These are phyloP conservation scores for Aspergillus sclerotiicarbonarius DNA, from an alignment of 495 filamentous ascomycete species.

Conservation along the genomic window DNA sequence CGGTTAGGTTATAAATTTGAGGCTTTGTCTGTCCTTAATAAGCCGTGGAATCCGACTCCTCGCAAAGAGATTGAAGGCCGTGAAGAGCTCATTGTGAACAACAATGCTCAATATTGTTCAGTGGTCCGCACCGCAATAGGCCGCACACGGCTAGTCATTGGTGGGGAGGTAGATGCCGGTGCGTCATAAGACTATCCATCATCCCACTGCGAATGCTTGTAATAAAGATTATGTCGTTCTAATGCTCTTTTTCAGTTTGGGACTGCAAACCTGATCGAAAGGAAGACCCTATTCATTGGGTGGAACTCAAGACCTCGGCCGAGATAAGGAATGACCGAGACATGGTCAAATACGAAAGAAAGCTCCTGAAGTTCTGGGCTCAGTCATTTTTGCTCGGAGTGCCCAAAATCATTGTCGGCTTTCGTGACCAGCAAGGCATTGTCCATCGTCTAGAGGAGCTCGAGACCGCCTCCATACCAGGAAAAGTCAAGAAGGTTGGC, in stretches of 20 bases:
- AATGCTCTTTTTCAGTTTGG: constrained; percentile 58
- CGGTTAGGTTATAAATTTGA: constrained; percentile 92
- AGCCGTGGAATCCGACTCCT: constrained; percentile 66
- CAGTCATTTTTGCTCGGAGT: constrained; percentile 95
- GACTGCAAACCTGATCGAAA: constrained; percentile 68
- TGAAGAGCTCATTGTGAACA: constrained; percentile 68
- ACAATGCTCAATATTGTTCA: constrained; percentile 91
- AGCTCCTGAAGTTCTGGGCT: constrained; percentile 92
- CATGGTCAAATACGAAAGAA: constrained; percentile 75
- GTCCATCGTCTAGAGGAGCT: constrained; percentile 70
- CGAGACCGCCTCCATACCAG: constrained; percentile 73
- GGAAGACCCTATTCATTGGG: constrained; percentile 75
- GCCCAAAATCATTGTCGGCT: constrained; percentile 87
- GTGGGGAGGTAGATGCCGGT: constrained; percentile 95
- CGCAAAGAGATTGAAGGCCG: constrained; percentile 77
- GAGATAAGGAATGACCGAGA: constrained; percentile 63
- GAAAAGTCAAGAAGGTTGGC: constrained; percentile 62
- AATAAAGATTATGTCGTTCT: neutral
- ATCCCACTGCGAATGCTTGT: neutral
- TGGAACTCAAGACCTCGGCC: constrained; percentile 91
- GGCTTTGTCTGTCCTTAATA: constrained; percentile 69
- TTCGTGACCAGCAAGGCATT: constrained; percentile 71
- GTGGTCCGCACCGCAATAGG: constrained; percentile 86
- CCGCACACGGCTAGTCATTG: constrained; percentile 66
- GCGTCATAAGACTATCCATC: constrained; percentile 25